These are phyloP conservation scores for Aspergillus nomiae DNA, from an alignment of 2,329 filamentous ascomycete genomes.

Conservation along the genomic window DNA sequence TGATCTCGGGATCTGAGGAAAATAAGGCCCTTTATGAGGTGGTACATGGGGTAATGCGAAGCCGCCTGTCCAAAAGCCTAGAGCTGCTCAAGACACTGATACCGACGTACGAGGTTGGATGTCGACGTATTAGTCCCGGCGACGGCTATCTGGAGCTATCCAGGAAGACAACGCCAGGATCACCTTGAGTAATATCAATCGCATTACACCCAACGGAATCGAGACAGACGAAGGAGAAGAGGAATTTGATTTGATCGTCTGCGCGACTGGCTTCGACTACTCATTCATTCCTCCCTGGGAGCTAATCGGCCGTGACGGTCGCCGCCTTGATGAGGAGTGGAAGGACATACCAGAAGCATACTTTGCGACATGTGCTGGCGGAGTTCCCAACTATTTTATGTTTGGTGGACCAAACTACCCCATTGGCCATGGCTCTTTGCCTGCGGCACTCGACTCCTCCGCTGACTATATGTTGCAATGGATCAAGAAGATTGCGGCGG, in stretches of 20 bases:
- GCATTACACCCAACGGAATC: conserved; percentile 25
- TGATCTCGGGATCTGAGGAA: conserved; percentile 16
- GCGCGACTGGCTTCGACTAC: conserved; percentile 47
- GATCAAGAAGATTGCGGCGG: conserved; percentile 27
- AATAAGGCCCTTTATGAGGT: conserved; percentile 8
- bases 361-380: conserved; percentile 22
- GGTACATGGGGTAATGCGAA: conserved; percentile 19
- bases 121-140: conserved; percentile 31
- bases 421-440: conserved; percentile 27
- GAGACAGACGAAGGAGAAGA: conserved; percentile 19
- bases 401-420: conserved; percentile 26
- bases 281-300: conserved; percentile 39
- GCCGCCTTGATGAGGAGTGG: conserved; percentile 26
- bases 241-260: conserved; percentile 36
- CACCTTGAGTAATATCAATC: conserved; percentile 22
- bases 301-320: conserved; percentile 31
- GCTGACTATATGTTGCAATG: conserved; percentile 31
- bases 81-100: conserved; percentile 26
- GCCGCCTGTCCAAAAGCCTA: conserved; percentile 18
- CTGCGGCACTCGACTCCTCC: conserved; percentile 16
- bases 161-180: conserved; percentile 25
- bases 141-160: conserved; percentile 32
- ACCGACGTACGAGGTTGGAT: conserved; percentile 27
- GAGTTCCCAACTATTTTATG: conserved; percentile 34
- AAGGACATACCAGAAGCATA: conserved; percentile 24